Conservation (phyloP, 1,139 yeast species). For the Saccharomycopsis phalli region DNA sequence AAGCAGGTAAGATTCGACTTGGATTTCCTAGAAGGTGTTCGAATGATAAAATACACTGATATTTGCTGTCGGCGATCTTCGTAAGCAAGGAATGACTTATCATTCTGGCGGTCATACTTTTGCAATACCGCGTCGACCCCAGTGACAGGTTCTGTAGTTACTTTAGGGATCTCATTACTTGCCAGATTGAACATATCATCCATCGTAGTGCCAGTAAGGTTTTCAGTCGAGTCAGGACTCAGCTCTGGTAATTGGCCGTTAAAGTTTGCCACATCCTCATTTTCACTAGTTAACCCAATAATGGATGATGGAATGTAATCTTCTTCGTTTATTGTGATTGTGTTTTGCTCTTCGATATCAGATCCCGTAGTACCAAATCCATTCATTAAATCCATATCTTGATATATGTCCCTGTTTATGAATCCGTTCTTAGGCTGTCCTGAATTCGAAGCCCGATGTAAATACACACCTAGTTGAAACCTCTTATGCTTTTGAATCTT, state of each 20-base stretch:
- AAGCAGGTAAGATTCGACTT: slow-evolving; percentile 40
- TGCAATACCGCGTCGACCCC: slow-evolving; percentile 4
- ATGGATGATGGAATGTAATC: slow-evolving; percentile 11
- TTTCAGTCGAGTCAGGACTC: neutral
- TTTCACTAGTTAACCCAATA: neutral
- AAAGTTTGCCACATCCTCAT: slow-evolving; percentile 2
- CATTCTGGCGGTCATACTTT: slow-evolving; percentile 13
- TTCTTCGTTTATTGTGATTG: slow-evolving; percentile 11
- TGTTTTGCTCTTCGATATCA: neutral
- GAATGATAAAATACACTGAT: slow-evolving; percentile 41
- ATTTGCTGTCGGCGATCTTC: slow-evolving; percentile 38
- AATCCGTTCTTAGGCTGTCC: slow-evolving; percentile 30
- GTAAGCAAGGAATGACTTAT: slow-evolving; percentile 29
- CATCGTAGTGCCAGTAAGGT: neutral
- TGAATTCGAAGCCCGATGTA: slow-evolving; percentile 37
- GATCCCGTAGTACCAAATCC: slow-evolving; percentile 1
- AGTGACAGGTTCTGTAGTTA: neutral
- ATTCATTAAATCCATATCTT: slow-evolving; percentile 13
- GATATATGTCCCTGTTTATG: slow-evolving; percentile 29
- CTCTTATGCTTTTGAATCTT: slow-evolving; percentile 33
- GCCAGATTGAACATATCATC: slow-evolving; percentile 4
- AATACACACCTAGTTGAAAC: slow-evolving; percentile 44
- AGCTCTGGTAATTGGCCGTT: no score
- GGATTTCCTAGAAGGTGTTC: slow-evolving; percentile 39
- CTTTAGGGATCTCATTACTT: neutral